Evolutionary conservation across 169 alveolate genomes (phyloP), one percentile per base, ranked within the genome.

Genomic region (Cryptosporidium sp.): DNA sequence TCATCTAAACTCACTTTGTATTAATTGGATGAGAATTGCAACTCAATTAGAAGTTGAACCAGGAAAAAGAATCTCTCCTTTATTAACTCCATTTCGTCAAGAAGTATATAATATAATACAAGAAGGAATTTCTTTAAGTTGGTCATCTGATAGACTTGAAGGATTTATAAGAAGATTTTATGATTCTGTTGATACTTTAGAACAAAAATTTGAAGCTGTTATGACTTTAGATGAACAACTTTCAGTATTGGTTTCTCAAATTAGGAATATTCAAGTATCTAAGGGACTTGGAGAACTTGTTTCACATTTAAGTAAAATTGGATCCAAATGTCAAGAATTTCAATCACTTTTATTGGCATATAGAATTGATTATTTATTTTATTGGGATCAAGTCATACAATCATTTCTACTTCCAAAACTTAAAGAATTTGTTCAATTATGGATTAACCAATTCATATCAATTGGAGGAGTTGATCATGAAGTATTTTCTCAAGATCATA

Each of bases 1-100:
- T 69, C 89, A 96, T 96, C 33, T 91, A 93, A 48, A 94, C 97
- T 31, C 85, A 95, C 44, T 94, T 93, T 80, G 89, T 44, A 61
- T 67, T 14, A 80, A 80, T 33, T 80, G 89, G 89, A 80, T 80
- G 89, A 80, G 89, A 33, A 61, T 80, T 21, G 56, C 89, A 21
- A 80, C 80, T 29, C 53, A 60, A 35, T 29, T 80, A 35, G 89
- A 80, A 18, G 68, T 80, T 12, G 89, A 80, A 1, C 89, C 89
- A 26, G 89, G 89, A 7, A 61, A 48, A 33, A 23, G 89, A 48
- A 67, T 80, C 14, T 80, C 89, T 26, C 89, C 89, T 37, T 31
- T 80, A 4, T n/a, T 80, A 14, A 67, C 89, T 45, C 89, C 89
- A 18, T 80, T 60, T 39, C 31, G 75, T 10, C 60, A 58, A 10